Evolutionary conservation across 2,329 filamentous ascomycete species (phyloP).

Genomic region (Didymella pinodella): DNA sequence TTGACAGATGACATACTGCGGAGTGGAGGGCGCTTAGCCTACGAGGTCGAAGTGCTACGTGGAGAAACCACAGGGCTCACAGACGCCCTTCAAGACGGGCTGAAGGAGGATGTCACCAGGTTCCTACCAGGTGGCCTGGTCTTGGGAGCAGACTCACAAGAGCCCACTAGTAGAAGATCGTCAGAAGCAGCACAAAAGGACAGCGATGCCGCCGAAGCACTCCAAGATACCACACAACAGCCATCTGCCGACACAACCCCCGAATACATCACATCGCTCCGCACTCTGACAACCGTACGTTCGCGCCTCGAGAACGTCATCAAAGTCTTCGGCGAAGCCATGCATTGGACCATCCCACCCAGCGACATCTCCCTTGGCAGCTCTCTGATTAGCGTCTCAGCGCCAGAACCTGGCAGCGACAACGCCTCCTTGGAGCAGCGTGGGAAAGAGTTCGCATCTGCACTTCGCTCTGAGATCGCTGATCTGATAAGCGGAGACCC

Average conservation of each 20-base stretch:
- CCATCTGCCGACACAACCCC: conserved; percentile 28
- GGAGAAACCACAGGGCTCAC: conserved; percentile 84
- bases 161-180: conserved; percentile 2
- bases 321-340: conserved; percentile 89
- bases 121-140: conserved; percentile 67
- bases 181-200: conserved; percentile 4
- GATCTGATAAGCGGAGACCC: conserved; percentile 66
- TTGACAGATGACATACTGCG: conserved; percentile 94
- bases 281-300: conserved; percentile 82
- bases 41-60: conserved; percentile 92
- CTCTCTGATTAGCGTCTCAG: conserved; percentile 88
- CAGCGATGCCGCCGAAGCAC: background rate
- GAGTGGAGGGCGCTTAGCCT: conserved; percentile 85
- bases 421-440: conserved; percentile 81
- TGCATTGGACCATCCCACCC: conserved; percentile 92
- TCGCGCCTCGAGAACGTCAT: conserved; percentile 87
- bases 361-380: conserved; percentile 85
- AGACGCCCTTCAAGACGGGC: conserved; percentile 76
- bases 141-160: conserved; percentile 17
- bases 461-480: conserved; percentile 74
- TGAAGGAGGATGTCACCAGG: conserved; percentile 74
- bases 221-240: background rate
- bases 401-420: conserved; percentile 74
- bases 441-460: conserved; percentile 79
- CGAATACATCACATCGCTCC: conserved; percentile 75